A percentile compares a stretch with the other conserved stretches of the same genome.
Evolutionary conservation across 2,329 filamentous ascomycete genomes (phyloP).

Genomic region (Colletotrichum destructivum): DNA sequence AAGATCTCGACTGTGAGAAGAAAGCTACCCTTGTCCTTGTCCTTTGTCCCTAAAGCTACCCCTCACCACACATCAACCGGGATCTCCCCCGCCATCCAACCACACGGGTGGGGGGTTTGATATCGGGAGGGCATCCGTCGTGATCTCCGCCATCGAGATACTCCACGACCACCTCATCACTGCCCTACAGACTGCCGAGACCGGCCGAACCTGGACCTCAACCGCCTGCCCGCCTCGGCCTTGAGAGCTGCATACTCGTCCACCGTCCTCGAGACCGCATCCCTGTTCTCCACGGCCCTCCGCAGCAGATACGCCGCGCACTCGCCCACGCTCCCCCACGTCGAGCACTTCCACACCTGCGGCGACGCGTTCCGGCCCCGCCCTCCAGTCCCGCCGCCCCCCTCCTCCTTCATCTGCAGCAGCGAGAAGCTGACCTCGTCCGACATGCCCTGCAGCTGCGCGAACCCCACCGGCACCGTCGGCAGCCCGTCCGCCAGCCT

Average conservation of each 20-base stretch:
- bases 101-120: neutral
- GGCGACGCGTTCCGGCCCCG: conserved; percentile 25
- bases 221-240: conserved; percentile 49
- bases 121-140: conserved; percentile 12
- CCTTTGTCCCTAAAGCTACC: conserved; percentile 5
- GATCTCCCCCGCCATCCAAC: conserved; percentile 18
- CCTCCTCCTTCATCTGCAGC: conserved; percentile 45
- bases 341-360: conserved; percentile 48
- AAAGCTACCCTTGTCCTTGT: neutral
- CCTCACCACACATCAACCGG: conserved; percentile 28
- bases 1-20: neutral
- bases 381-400: neutral
- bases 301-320: conserved; percentile 48
- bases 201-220: conserved; percentile 43
- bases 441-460: conserved; percentile 77
- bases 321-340: conserved; percentile 49
- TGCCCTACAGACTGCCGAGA: conserved; percentile 16
- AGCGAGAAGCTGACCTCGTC: conserved; percentile 87
- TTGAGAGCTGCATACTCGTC: conserved; percentile 51
- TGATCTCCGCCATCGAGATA: neutral
- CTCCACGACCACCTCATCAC: conserved; percentile 4
- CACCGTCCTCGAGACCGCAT: conserved; percentile 52
- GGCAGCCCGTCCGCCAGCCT: conserved; percentile 63
- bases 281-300: conserved; percentile 49
- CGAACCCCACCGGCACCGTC: conserved; percentile 58